These are phyloP conservation scores for Cercospora zeina DNA, from an alignment of 2,329 filamentous ascomycete species.

Conservation along the genomic window DNA sequence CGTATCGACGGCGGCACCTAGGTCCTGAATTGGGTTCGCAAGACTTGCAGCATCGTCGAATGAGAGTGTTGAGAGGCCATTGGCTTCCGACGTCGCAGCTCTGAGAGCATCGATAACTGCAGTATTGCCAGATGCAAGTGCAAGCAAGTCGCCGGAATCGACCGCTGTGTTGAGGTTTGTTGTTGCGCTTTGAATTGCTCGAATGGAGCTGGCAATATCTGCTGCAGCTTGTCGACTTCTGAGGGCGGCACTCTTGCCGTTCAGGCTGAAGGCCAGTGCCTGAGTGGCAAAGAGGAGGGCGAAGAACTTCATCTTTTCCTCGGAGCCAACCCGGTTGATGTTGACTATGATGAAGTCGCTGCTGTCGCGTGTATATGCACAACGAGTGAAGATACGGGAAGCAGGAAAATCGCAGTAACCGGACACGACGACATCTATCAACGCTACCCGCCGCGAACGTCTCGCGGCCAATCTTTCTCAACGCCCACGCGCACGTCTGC, in stretches of 20 bases:
- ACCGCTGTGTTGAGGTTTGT: conserved; percentile 16
- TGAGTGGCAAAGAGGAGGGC: conserved; percentile 16
- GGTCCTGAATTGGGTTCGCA: conserved; percentile 18
- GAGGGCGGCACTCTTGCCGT: conserved; percentile 11
- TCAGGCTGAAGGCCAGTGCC: conserved; percentile 22
- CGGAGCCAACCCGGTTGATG: neutral
- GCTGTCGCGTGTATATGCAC: conserved; percentile 12
- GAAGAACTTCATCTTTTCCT: conserved; percentile 22
- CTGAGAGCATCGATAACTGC: conserved; percentile 21
- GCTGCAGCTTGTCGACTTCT: conserved; percentile 20
- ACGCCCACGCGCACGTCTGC: conserved; percentile 2
- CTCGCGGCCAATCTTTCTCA: conserved; percentile 10
- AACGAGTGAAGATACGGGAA: conserved; percentile 8
- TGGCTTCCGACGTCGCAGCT: conserved; percentile 20
- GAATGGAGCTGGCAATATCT: conserved; percentile 18
- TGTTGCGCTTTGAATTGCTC: conserved; percentile 20
- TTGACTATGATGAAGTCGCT: conserved; percentile 1
- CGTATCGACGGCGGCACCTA: conserved; percentile 17
- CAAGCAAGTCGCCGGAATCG: conserved; percentile 10
- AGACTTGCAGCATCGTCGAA: conserved; percentile 19
- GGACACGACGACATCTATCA: conserved; percentile 12
- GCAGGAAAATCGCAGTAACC: conserved; percentile 11
- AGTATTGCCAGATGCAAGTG: conserved; percentile 13
- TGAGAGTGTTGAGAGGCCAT: conserved; percentile 17
- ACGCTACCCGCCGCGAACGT: conserved; percentile 15